Base-by-base conservation (phyloP, 2,329 filamentous ascomycete genomes). In the Didymella pomorum region DNA sequence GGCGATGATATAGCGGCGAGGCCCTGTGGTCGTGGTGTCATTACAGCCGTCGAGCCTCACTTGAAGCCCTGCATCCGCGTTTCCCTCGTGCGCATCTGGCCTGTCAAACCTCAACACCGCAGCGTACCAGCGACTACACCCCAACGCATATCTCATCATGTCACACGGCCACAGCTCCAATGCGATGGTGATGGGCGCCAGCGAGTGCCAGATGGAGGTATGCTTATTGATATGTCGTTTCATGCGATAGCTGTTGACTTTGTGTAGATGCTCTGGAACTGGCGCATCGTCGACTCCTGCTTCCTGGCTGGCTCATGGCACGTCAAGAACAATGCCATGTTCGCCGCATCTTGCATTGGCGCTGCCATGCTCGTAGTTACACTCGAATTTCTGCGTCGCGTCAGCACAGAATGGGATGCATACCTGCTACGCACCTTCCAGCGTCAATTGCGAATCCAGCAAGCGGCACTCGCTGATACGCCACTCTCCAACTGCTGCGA, bases 311-410 rank as follows among this genome's bases (percentile, higher is more conserved):
- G 73, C 8, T 81, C 83, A 21, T 95, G 91, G 91, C 87, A 87
- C 70, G 84, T 94, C 74, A 87, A 80, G 16, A 89, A 87, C 23
- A 78, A 76, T 2, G 87, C 84, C 74, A 89, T 89, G 83, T 94
- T 96, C 72, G 91, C 89, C 46, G 91, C 89, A 21, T 90, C 88
- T 51, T 95, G 91, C 79, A 88, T 96, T 70, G 91, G 89, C 60
- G 87, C 92, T 33, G 81, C 92, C 61, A 79, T 89, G n/a, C 86
- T 96, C 52, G 89, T 90, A 65, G 83, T 94, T 51, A 70, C 79
- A 6, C 87, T 95, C 66, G 91, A 95, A 71, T 79, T 88, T 56
- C 82, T 95, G 21, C 89, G 92, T 48, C 88, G 91, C 28, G 68
- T 84, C 23, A 83, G 85, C 64, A 88, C 89, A 66, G 90, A 93